Evolutionary conservation across 306 rosid genomes (phyloP).

Genomic region (Dalbergia cultrata): DNA sequence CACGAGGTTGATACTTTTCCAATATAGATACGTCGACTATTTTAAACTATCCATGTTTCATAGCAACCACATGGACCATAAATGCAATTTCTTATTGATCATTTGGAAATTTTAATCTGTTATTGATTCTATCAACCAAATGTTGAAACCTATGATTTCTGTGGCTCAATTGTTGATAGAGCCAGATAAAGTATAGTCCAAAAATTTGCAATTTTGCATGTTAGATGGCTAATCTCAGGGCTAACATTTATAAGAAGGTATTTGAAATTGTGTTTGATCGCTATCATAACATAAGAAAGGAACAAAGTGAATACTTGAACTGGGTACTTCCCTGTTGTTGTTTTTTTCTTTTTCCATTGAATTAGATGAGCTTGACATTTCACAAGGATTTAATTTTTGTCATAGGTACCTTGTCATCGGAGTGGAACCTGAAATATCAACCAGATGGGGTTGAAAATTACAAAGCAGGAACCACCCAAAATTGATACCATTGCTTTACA

Average conservation of each 20-base stretch:
- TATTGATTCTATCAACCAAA: not conserved
- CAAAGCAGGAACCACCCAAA: conserved; percentile 64
- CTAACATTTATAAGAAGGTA: not conserved
- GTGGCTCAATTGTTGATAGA: conserved; percentile 4
- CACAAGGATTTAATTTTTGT: conserved; percentile 27
- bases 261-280: not conserved
- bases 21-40: no score
- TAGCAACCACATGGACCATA: not conserved
- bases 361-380: conserved; percentile 17
- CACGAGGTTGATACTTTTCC: no score
- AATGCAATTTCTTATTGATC: conserved; percentile 25
- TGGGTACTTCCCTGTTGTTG: not conserved
- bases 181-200: not conserved
- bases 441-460: conserved; percentile 74
- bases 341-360: not conserved
- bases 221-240: not conserved
- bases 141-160: conserved; percentile 2
- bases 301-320: not conserved
- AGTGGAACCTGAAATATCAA: conserved; percentile 48
- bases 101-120: conserved; percentile 1
- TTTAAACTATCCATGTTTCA: no score
- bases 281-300: conserved; percentile 4
- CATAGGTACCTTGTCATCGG: conserved; percentile 49
- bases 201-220: conserved; percentile 15
- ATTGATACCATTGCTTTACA: conserved; percentile 55